Conservation (phyloP, 1,284 basidiomycete species). For the Malassezia cuniculi region DNA sequence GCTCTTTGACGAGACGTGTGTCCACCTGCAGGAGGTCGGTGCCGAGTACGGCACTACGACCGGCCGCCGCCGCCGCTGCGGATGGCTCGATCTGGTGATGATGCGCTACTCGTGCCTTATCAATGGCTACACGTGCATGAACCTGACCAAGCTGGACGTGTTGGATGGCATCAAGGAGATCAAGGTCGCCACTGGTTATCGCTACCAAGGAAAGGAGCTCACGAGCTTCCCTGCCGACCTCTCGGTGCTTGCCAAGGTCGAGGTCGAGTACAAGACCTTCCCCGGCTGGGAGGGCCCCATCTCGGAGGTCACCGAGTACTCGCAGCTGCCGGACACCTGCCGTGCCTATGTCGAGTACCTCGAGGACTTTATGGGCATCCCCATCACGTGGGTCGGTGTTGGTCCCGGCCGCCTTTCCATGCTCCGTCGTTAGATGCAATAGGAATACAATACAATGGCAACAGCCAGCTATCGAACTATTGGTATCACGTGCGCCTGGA, state of each 20-base stretch:
- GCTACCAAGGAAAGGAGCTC: slow-evolving; percentile 63
- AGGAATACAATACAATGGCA: too few species aligned
- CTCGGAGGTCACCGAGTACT: slow-evolving; percentile 55
- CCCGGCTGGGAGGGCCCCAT: slow-evolving; percentile 86
- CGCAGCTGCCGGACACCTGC: slow-evolving; percentile 73
- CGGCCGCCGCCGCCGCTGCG: slow-evolving; percentile 78
- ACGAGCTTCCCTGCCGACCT: slow-evolving; percentile 87
- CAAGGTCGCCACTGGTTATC: slow-evolving; percentile 74
- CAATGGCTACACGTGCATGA: slow-evolving; percentile 87
- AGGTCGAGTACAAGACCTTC: slow-evolving; percentile 77
- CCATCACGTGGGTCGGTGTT: slow-evolving; percentile 80
- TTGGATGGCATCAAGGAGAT: slow-evolving; percentile 75
- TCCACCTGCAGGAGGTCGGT: slow-evolving; percentile 84
- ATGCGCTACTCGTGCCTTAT: slow-evolving; percentile 82
- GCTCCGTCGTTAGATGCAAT: too few species aligned
- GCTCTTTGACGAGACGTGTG: slow-evolving; percentile 71
- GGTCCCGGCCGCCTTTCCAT: slow-evolving; percentile 72
- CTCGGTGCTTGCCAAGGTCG: slow-evolving; percentile 63
- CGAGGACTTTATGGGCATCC: slow-evolving; percentile 65
- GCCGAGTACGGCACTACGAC: slow-evolving; percentile 84
- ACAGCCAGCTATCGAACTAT: too few species aligned
- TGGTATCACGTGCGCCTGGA: too few species aligned
- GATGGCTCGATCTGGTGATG: slow-evolving; percentile 93
- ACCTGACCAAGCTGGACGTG: slow-evolving; percentile 91
- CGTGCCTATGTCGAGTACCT: slow-evolving; percentile 78